These are phyloP conservation scores for Zygosaccharomyces pseudobailii DNA, from an alignment of 1,139 yeast species.

Conservation along the genomic window DNA sequence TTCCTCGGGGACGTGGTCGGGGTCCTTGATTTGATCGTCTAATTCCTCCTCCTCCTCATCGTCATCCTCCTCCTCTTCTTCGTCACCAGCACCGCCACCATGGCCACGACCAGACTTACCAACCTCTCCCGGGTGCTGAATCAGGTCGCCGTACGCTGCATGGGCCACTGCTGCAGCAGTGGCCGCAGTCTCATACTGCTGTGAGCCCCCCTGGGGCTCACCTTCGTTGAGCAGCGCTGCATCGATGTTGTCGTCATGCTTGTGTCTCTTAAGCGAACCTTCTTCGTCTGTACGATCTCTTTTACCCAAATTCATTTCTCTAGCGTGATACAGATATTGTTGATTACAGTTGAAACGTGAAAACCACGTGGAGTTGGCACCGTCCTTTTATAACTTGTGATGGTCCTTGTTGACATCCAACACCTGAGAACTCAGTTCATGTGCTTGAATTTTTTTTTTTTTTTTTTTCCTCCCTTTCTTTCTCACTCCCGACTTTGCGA, in stretches of 20 bases:
- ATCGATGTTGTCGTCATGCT: slow-evolving; percentile 15
- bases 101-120: slow-evolving; percentile 3
- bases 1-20: slow-evolving; percentile 14
- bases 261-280: slow-evolving; percentile 11
- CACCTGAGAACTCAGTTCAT: not conserved
- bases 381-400: slow-evolving; percentile 1
- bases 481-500: not conserved
- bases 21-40: slow-evolving; percentile 16
- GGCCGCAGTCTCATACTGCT: slow-evolving; percentile 11
- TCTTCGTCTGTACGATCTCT: slow-evolving; percentile 8
- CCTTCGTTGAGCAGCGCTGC: slow-evolving; percentile 14
- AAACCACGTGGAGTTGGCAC: slow-evolving; percentile 13
- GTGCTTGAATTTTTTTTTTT: not conserved
- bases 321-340: not conserved
- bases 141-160: slow-evolving; percentile 14
- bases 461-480: not conserved
- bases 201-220: slow-evolving; percentile 3
- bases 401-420: not conserved
- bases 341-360: slow-evolving; percentile 10
- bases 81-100: slow-evolving; percentile 7
- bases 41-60: slow-evolving; percentile 17
- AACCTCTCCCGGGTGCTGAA: slow-evolving; percentile 13
- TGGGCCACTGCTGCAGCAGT: slow-evolving; percentile 12
- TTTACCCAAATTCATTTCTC: slow-evolving; percentile 6
- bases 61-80: slow-evolving; percentile 12